A percentile compares a stretch with the other conserved stretches of the same genome.
phyloP scores from a whole-genome alignment of 306 rosid species.

The Acacia acuminata region DNA sequence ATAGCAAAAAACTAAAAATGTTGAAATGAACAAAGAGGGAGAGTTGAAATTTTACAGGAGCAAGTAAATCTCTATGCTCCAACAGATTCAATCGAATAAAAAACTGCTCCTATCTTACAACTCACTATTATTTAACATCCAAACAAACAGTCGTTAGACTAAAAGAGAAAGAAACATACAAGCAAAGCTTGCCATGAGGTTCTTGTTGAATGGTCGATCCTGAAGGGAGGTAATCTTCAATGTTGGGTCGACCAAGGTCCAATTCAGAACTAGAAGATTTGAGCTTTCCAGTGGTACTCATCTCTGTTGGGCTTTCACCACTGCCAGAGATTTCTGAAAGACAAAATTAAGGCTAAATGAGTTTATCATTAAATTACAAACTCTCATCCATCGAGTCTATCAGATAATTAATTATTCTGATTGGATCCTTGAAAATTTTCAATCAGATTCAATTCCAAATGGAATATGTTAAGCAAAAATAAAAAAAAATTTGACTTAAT shows the following conservation, averaged over 20 bases:
- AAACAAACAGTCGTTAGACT: background rate
- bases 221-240: conserved; percentile 93
- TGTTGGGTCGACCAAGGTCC: conserved; percentile 91
- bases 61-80: background rate
- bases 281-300: conserved; percentile 48
- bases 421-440: background rate
- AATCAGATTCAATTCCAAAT: background rate
- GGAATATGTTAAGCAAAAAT: no score
- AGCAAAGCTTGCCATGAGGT: conserved; percentile 75
- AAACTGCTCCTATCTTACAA: conserved; percentile 5
- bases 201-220: conserved; percentile 83
- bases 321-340: conserved; percentile 14
- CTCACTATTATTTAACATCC: background rate
- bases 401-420: background rate
- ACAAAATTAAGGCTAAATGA: background rate
- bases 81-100: conserved; percentile 2
- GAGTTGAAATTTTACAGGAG: background rate
- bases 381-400: background rate
- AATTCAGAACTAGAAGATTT: conserved; percentile 73
- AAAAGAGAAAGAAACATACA: conserved; percentile 48
- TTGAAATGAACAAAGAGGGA: no score
- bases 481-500: no score
- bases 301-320: conserved; percentile 16
- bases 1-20: background rate
- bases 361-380: background rate